Evolutionary conservation across 1,284 basidiomycete species (phyloP).

Genomic region (Gomphus bonarii): DNA sequence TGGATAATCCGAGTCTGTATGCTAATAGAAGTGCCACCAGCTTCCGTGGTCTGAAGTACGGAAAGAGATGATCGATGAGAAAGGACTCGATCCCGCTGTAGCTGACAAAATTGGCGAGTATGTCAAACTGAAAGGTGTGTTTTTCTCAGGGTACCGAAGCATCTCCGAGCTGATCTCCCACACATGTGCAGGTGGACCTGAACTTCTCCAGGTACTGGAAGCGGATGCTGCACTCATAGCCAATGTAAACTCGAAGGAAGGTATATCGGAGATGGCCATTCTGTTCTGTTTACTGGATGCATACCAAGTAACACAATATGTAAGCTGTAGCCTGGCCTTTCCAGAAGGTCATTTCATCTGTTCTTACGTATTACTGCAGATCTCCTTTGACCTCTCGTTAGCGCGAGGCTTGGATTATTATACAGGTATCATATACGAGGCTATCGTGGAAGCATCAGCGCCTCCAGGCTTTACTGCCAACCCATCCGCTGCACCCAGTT

Average conservation of each 20-base stretch:
- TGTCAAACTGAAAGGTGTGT: conserved; percentile 83
- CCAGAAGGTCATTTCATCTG: neutral
- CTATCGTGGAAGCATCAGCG: conserved; percentile 85
- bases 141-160: neutral
- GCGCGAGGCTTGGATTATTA: conserved; percentile 98
- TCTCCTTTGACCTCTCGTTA: conserved; percentile 94
- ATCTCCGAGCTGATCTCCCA: neutral
- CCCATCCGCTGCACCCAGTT: conserved; percentile 32
- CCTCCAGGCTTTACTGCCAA: conserved; percentile 70
- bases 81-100: conserved; percentile 74
- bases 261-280: conserved; percentile 84
- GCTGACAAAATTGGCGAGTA: conserved; percentile 97
- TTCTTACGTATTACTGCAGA: conserved; percentile 32
- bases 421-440: conserved; percentile 98
- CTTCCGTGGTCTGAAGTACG: conserved; percentile 87
- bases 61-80: conserved; percentile 95
- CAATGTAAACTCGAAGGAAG: conserved; percentile 73
- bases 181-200: conserved; percentile 51
- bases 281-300: conserved; percentile 81
- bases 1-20: neutral
- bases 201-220: conserved; percentile 70
- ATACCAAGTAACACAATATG: conserved; percentile 74
- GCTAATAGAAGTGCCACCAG: conserved; percentile 25
- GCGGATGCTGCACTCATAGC: conserved; percentile 57
- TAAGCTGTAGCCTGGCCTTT: neutral